These are phyloP conservation scores for Roridomyces roridus DNA, from an alignment of 768 basidiomycete genomes.

Conservation along the genomic window DNA sequence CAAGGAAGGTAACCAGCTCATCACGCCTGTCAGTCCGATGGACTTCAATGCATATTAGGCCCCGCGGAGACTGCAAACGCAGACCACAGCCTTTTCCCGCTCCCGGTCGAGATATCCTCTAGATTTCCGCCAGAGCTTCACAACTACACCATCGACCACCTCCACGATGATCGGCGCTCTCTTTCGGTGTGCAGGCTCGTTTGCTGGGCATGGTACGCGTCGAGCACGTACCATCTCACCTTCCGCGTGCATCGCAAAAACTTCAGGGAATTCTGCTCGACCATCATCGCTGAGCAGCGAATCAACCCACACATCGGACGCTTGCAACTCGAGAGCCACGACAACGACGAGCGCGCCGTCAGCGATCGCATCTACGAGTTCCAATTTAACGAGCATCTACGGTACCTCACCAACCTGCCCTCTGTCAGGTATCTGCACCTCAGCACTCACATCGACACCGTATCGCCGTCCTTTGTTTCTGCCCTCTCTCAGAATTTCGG, in stretches of 20 bases:
- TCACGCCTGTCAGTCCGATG: too few species aligned
- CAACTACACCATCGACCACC: slow-evolving; percentile 10
- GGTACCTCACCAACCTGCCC: not conserved
- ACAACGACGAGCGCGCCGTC: not conserved
- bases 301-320: slow-evolving; percentile 9
- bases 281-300: slow-evolving; percentile 3
- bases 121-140: slow-evolving; percentile 7
- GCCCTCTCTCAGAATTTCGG: not conserved
- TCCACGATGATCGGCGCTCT: not conserved
- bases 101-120: not conserved
- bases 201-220: slow-evolving; percentile 1
- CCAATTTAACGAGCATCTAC: slow-evolving; percentile 8
- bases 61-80: too few species aligned
- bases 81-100: not conserved
- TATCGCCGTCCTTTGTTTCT: not conserved
- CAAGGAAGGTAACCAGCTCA: too few species aligned
- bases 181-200: slow-evolving; percentile 5
- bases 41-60: too few species aligned
- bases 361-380: not conserved
- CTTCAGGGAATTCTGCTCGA: not conserved
- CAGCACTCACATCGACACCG: not conserved
- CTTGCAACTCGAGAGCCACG: slow-evolving; percentile 7
- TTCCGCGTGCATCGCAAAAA: slow-evolving; percentile 1
- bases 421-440: slow-evolving; percentile 2
- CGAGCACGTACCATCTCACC: slow-evolving; percentile 11